A percentile compares a stretch with the other conserved stretches of the same genome.
Evolutionary conservation across 1,139 yeast genomes (phyloP).

Genomic region (Torulaspora globosa): DNA sequence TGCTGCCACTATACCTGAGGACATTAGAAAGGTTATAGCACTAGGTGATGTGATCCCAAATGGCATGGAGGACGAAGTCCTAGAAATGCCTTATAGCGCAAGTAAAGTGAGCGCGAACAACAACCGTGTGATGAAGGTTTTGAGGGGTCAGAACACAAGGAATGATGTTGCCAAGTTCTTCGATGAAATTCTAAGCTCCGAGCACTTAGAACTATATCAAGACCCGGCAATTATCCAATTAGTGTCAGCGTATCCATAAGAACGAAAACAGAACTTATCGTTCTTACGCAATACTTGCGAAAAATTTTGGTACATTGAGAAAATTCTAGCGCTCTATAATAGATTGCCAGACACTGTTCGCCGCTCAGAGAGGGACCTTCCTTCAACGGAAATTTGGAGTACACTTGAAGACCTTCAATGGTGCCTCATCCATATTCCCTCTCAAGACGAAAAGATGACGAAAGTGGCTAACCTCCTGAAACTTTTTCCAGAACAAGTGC

Average conservation of each 20-base stretch:
- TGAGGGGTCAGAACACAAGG: neutral
- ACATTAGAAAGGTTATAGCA: constrained; percentile 1
- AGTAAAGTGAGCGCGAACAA: neutral
- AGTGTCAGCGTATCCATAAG: constrained; percentile 3
- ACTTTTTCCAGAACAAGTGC: neutral
- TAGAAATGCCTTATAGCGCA: constrained; percentile 1
- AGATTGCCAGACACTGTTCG: neutral
- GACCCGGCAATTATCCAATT: neutral
- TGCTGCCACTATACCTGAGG: neutral
- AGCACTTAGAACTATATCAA: neutral
- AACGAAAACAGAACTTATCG: neutral
- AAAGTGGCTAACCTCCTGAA: neutral
- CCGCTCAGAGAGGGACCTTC: neutral
- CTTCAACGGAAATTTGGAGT: neutral
- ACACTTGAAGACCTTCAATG: neutral
- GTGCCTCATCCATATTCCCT: neutral
- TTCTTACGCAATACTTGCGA: constrained; percentile 1
- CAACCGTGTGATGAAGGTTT: neutral
- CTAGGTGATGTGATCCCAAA: neutral
- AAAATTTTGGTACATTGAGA: constrained; percentile 5
- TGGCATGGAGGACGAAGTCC: constrained; percentile 2
- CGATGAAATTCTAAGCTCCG: neutral
- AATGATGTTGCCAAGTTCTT: neutral
- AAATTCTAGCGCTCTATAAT: neutral
- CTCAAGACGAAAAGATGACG: neutral